Evolutionary conservation across 306 rosid genomes (phyloP), one percentile per base, ranked within the genome.

Genomic region (Crotalaria pallida): DNA sequence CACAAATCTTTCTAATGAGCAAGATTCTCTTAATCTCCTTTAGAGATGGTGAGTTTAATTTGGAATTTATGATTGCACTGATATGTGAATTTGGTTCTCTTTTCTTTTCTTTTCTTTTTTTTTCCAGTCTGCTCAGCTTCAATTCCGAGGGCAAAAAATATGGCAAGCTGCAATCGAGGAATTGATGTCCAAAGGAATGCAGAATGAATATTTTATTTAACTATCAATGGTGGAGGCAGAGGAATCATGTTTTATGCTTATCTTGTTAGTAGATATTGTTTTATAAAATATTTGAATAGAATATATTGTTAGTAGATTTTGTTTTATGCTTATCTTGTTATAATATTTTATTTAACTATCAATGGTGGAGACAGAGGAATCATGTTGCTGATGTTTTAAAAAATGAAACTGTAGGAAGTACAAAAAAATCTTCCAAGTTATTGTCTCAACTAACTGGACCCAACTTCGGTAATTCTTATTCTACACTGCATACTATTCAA

Each of bases 51-150:
- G 59, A 33, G 57, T 51, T 58, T 24, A 17, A 3, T 26, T 53
- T 53, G 36, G 75, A 34, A 55, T 40, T 52, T 75, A n/a, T 51
- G 8, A 29, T 67, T 64, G 47, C 34, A 13, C 60, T 60, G 62
- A 34, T 67, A 23, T 41, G 47, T 57, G 56, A 49, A 33, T 52
- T 75, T 61, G 51, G 55, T 80, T 65, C 43, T 43, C 10, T 71
- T 76, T 71, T 83, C 87, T 94, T 77, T 81, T 68, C 88, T 85
- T 2, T 75, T 85, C 43, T 95, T 92, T 78, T 69, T 82, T 59
- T 92, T 92, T 52, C 92, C 95, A 61, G 98, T n/a, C n/a, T n/a
- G n/a, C n/a, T n/a, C 96, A 67, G 94, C 89, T 76, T n/a, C n/a
- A n/a, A n/a, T n/a, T n/a, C n/a, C n/a, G n/a, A n/a, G n/a, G n/a